Conservation (phyloP, 1,139 yeast genomes). For the Kodamaea arcana region DNA sequence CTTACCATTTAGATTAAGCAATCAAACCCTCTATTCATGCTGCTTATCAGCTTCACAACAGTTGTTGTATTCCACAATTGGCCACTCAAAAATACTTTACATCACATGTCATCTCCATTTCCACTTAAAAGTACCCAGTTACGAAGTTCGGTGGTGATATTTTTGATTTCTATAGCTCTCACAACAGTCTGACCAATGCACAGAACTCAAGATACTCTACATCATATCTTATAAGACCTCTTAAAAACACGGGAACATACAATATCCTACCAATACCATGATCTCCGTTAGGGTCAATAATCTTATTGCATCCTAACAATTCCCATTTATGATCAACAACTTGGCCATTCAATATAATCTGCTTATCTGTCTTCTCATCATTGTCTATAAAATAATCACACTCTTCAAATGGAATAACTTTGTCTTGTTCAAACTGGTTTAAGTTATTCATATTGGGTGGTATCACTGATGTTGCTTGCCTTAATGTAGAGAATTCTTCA, state of each 20-base stretch:
- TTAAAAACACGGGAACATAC: slow-evolving; percentile 36
- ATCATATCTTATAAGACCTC: slow-evolving; percentile 18
- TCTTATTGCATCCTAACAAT: slow-evolving; percentile 34
- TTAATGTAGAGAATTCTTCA: slow-evolving; percentile 32
- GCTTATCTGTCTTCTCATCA: slow-evolving; percentile 32
- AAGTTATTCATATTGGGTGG: slow-evolving; percentile 72
- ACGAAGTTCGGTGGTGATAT: too few species aligned
- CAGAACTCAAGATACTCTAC: slow-evolving; percentile 47
- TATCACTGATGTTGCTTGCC: slow-evolving; percentile 31
- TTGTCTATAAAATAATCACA: slow-evolving; percentile 66
- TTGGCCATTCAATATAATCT: slow-evolving; percentile 13
- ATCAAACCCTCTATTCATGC: too few species aligned
- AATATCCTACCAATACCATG: slow-evolving; percentile 45
- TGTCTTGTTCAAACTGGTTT: slow-evolving; percentile 56
- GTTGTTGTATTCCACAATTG: too few species aligned
- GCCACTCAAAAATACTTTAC: too few species aligned
- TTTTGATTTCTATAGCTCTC: too few species aligned
- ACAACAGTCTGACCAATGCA: slow-evolving; percentile 27
- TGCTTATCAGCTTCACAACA: too few species aligned
- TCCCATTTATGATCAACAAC: slow-evolving; percentile 34
- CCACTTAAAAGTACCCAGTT: too few species aligned
- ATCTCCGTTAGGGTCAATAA: slow-evolving; percentile 47
- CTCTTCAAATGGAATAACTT: slow-evolving; percentile 36
- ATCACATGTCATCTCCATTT: too few species aligned
- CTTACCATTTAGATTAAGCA: too few species aligned